These are phyloP conservation scores for Begonia masoniana DNA, from an alignment of 306 rosid genomes.

Conservation along the genomic window DNA sequence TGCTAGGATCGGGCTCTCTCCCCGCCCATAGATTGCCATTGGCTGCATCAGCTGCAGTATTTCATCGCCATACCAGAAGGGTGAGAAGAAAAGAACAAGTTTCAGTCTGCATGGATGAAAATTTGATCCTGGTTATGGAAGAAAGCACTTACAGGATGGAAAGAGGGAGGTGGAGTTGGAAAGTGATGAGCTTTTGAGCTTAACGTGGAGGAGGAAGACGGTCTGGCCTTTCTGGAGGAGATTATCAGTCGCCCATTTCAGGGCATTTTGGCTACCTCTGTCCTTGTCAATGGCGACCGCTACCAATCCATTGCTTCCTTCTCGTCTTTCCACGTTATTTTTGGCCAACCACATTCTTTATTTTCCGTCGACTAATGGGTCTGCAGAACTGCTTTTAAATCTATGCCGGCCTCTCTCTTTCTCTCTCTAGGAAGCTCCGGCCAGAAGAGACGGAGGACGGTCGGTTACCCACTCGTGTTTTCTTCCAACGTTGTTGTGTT, in stretches of 20 bases:
- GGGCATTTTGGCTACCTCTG: constrained; percentile 74
- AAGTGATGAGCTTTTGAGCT: constrained; percentile 17
- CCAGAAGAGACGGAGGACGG: not conserved
- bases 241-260: constrained; percentile 77
- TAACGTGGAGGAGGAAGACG: constrained; percentile 72
- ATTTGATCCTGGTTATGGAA: not conserved
- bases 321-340: constrained; percentile 31
- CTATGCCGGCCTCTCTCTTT: not conserved
- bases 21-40: constrained; percentile 5
- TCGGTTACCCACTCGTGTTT: not conserved
- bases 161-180: constrained; percentile 24
- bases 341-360: constrained; percentile 53
- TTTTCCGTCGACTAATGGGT: not conserved
- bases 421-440: not conserved
- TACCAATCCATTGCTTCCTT: constrained; percentile 40
- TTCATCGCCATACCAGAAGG: constrained; percentile 20
- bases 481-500: not conserved
- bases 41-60: not conserved
- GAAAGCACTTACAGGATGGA: constrained; percentile 29
- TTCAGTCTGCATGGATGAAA: not conserved
- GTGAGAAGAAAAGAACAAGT: not conserved
- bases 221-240: constrained; percentile 40
- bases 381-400: too few relatives aligned
- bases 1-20: constrained; percentile 39
- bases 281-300: constrained; percentile 90